A percentile compares a stretch with the other conserved stretches of the same genome.
phyloP scores from a whole-genome alignment of 148 eudicot species.

The Vaccinium vitisidaea region DNA sequence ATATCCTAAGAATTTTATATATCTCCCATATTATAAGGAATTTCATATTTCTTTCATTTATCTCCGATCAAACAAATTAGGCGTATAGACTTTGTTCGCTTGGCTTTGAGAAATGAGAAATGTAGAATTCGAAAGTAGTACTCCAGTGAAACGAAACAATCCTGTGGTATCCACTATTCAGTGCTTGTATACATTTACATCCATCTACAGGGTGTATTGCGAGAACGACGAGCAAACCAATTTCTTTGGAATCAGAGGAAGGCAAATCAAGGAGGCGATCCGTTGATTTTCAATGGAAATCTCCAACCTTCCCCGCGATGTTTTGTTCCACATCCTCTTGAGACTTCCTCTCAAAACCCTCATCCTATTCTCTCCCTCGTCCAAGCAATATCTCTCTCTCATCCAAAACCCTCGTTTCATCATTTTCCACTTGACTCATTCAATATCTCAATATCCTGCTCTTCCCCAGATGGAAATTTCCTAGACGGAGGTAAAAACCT shows the following conservation, averaged over 20 bases:
- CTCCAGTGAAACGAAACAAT: no score
- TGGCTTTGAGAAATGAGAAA: no score
- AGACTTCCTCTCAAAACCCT: no score
- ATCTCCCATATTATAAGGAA: no score
- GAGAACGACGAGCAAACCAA: neutral
- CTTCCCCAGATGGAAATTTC: slow-evolving; percentile 7
- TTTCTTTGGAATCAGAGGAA: neutral
- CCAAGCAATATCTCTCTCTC: slow-evolving; percentile 11
- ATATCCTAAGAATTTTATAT: no score
- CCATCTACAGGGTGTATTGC: neutral
- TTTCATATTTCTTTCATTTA: no score
- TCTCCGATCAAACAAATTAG: no score
- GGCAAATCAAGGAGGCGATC: neutral
- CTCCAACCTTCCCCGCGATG: slow-evolving; percentile 17
- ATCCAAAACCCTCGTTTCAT: slow-evolving; percentile 16
- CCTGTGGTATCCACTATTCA: no score
- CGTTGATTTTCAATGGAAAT: neutral
- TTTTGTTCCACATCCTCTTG: slow-evolving; percentile 17
- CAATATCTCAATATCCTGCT: slow-evolving; percentile 13
- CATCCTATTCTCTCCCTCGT: no score
- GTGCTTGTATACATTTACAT: no score
- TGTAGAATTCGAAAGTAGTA: no score
- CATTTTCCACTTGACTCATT: neutral
- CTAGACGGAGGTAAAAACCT: slow-evolving; percentile 10
- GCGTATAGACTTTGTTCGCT: no score